Evolutionary conservation across 345 rosid genomes (phyloP).

Genomic region (Turnera subulata): DNA sequence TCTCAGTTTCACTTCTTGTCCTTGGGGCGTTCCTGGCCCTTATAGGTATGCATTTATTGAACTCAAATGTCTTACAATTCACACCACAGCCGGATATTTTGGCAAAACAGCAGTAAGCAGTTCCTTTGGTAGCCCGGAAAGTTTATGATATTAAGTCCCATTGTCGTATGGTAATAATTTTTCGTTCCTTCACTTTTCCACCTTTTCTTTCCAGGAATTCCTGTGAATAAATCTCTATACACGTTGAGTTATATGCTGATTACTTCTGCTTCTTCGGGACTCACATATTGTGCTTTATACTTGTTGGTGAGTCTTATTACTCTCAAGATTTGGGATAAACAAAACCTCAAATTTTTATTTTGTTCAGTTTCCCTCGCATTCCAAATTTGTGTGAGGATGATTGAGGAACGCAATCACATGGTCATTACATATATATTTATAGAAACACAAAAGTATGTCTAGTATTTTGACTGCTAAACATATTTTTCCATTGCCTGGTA

Average conservation of each 20-base stretch:
- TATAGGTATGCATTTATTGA: slow-evolving; percentile 25
- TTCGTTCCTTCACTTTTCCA: not conserved
- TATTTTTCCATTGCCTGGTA: not conserved
- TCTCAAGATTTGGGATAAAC: not conserved
- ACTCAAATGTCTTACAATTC: too few species aligned
- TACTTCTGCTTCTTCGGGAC: slow-evolving; percentile 40
- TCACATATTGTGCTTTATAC: slow-evolving; percentile 35
- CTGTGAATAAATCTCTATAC: slow-evolving; percentile 40
- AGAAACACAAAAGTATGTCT: too few species aligned
- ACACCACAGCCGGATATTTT: too few species aligned
- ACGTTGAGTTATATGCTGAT: slow-evolving; percentile 38
- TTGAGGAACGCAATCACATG: too few species aligned
- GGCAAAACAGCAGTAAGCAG: too few species aligned
- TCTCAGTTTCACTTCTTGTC: slow-evolving; percentile 25
- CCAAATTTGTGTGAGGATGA: too few species aligned
- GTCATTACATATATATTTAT: too few species aligned
- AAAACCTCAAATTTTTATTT: too few species aligned
- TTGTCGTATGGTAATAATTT: not conserved
- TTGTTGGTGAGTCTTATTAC: slow-evolving; percentile 32
- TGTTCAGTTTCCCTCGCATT: too few species aligned
- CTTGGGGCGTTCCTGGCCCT: slow-evolving; percentile 30
- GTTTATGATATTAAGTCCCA: not conserved
- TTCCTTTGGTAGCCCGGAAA: too few species aligned
- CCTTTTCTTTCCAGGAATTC: slow-evolving; percentile 28
- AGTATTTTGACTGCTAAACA: not conserved